phyloP scores from a whole-genome alignment of 1,284 basidiomycete species.

The Flammula alnicola region DNA sequence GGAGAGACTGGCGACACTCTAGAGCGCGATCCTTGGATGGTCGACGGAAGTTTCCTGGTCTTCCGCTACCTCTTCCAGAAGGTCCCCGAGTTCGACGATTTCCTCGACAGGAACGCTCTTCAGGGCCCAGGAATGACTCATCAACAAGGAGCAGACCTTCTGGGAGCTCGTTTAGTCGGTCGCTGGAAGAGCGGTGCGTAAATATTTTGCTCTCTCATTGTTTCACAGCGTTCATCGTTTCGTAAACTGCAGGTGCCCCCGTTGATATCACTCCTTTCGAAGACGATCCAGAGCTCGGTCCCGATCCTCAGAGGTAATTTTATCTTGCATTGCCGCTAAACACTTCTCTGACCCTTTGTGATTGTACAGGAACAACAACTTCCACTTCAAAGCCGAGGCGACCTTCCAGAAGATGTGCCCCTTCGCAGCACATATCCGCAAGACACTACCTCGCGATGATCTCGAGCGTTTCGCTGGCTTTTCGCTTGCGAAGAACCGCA shows the following conservation, averaged over 20 bases:
- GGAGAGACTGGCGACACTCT: slow-evolving; percentile 41
- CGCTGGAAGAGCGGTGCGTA: slow-evolving; percentile 62
- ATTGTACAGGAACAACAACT: slow-evolving; percentile 46
- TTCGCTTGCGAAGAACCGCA: slow-evolving; percentile 37
- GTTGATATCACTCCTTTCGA: slow-evolving; percentile 45
- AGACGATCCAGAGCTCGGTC: slow-evolving; percentile 44
- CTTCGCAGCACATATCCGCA: slow-evolving; percentile 59
- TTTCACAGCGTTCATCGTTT: not conserved
- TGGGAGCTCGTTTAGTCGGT: slow-evolving; percentile 59
- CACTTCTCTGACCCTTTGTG: not conserved
- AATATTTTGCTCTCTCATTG: not conserved
- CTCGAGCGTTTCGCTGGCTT: slow-evolving; percentile 32
- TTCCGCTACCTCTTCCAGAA: slow-evolving; percentile 60
- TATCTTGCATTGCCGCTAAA: too few relatives aligned
- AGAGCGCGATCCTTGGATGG: slow-evolving; percentile 47
- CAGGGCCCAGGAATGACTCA: slow-evolving; percentile 38
- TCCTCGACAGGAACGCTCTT: slow-evolving; percentile 48
- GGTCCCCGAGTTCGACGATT: slow-evolving; percentile 60
- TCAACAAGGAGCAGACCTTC: slow-evolving; percentile 48
- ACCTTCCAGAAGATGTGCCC: slow-evolving; percentile 52
- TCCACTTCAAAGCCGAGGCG: slow-evolving; percentile 42
- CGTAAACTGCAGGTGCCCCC: slow-evolving; percentile 41
- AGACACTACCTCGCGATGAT: slow-evolving; percentile 57
- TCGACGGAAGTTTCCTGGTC: slow-evolving; percentile 57
- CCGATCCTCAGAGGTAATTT: slow-evolving; percentile 38